Conservation (phyloP, 768 basidiomycete species). For the Strobilomyces confusus region DNA sequence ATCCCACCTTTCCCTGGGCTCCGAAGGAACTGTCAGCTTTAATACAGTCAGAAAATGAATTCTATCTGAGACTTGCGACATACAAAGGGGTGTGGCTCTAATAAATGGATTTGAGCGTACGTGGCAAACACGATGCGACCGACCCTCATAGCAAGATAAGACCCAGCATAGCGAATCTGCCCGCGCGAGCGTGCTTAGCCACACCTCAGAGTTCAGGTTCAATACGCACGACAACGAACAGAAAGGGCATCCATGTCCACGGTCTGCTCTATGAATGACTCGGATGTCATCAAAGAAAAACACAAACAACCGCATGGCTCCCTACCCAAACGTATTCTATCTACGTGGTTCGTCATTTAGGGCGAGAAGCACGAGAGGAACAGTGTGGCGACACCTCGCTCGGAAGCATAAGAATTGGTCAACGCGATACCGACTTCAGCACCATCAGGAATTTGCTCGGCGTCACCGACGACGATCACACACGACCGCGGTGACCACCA, state of each 20-base stretch:
- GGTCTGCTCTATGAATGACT: not conserved
- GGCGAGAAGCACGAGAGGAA: no score
- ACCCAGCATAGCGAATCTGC: conserved; percentile 14
- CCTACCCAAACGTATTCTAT: conserved; percentile 15
- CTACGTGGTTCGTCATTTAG: not conserved
- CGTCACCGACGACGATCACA: conserved; percentile 5
- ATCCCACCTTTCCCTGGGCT: no score
- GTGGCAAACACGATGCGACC: not conserved
- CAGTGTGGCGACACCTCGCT: conserved; percentile 1
- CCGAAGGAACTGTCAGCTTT: no score
- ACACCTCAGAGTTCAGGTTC: no score
- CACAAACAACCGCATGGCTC: no score
- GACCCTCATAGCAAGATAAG: conserved; percentile 8
- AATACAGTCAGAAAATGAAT: no score
- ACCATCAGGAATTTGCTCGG: not conserved
- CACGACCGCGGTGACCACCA: not conserved
- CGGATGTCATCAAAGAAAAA: not conserved
- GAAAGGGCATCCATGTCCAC: conserved; percentile 9
- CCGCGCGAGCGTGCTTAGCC: not conserved
- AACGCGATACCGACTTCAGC: not conserved
- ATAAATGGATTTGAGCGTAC: not conserved
- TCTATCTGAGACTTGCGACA: no score
- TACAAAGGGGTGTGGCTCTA: no score
- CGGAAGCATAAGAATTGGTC: conserved; percentile 7
- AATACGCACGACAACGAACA: conserved; percentile 11